Conservation (phyloP, 2,329 filamentous ascomycete species). For the Trichoderma citrinoviride region DNA sequence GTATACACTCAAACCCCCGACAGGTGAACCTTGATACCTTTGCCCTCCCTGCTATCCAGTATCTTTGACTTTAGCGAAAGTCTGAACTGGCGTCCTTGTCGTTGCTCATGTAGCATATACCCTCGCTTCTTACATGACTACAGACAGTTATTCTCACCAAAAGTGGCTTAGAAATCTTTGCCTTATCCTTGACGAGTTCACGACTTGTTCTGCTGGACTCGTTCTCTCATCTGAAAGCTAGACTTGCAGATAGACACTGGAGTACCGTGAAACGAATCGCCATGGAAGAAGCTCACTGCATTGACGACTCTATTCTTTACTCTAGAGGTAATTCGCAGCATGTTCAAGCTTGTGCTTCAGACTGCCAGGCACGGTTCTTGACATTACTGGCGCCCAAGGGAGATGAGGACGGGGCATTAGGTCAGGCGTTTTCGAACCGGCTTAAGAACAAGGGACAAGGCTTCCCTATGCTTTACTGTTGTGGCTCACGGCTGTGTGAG, state of each 20-base stretch:
- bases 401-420: conserved; percentile 35
- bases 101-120: not conserved
- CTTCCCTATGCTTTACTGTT: conserved; percentile 52
- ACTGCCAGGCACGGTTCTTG: conserved; percentile 37
- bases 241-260: not conserved
- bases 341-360: conserved; percentile 35
- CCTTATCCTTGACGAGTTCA: not conserved
- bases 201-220: not conserved
- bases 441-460: conserved; percentile 27
- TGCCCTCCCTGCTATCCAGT: not conserved
- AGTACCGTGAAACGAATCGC: not conserved
- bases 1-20: not conserved
- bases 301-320: conserved; percentile 24
- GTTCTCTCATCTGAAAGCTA: not conserved
- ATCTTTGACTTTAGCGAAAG: not conserved
- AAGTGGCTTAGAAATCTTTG: not conserved
- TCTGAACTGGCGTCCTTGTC: not conserved
- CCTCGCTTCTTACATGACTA: not conserved
- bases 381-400: conserved; percentile 29
- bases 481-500: conserved; percentile 50
- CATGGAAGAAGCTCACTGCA: not conserved
- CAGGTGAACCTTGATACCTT: not conserved
- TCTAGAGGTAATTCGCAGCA: conserved; percentile 32
- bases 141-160: not conserved
- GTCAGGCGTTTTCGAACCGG: conserved; percentile 33